Percentiles rank a stretch among this genome's conserved stretches.
These are phyloP conservation scores for Cercospora janseana DNA, from an alignment of 2,329 filamentous ascomycete species.

Conservation along the genomic window DNA sequence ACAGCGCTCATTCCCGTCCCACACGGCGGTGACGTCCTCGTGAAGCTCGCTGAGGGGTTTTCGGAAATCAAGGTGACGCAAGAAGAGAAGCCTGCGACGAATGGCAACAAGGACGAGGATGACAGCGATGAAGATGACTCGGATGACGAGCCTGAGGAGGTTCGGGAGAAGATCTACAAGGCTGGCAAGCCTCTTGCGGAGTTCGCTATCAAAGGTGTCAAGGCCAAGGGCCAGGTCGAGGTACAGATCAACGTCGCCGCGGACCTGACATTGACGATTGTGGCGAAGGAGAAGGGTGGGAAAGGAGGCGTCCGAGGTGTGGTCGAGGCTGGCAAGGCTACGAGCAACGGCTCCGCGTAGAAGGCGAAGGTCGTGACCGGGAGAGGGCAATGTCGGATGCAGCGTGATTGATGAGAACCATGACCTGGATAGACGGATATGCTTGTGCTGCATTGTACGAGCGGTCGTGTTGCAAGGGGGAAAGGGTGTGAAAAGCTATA, in stretches of 20 bases:
- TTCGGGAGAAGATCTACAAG: slow-evolving; percentile 90
- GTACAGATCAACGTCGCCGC: slow-evolving; percentile 83
- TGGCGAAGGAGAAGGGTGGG: slow-evolving; percentile 79
- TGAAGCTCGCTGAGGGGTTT: slow-evolving; percentile 84
- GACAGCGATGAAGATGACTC: slow-evolving; percentile 58
- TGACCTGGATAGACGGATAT: no score
- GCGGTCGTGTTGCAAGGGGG: no score
- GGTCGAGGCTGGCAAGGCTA: slow-evolving; percentile 41
- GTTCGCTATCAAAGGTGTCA: slow-evolving; percentile 75
- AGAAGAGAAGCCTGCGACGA: slow-evolving; percentile 66
- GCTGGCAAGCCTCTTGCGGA: slow-evolving; percentile 79
- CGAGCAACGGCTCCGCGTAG: slow-evolving; percentile 24
- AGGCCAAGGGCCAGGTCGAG: slow-evolving; percentile 89
- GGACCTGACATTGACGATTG: slow-evolving; percentile 76
- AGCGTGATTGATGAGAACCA: slow-evolving; percentile 2
- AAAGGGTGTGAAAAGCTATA: no score
- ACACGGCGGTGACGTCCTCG: slow-evolving; percentile 79
- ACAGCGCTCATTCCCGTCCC: slow-evolving; percentile 74
- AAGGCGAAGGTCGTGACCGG: slow-evolving; percentile 6
- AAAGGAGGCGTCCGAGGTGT: slow-evolving; percentile 77
- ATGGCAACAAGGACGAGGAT: slow-evolving; percentile 57
- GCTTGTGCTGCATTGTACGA: no score
- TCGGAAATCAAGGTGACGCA: slow-evolving; percentile 93
- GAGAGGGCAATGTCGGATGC: slow-evolving; percentile 11
- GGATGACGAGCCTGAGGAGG: slow-evolving; percentile 82